phyloP scores from a whole-genome alignment of 768 basidiomycete genomes.

The Boletus subparvulus region DNA sequence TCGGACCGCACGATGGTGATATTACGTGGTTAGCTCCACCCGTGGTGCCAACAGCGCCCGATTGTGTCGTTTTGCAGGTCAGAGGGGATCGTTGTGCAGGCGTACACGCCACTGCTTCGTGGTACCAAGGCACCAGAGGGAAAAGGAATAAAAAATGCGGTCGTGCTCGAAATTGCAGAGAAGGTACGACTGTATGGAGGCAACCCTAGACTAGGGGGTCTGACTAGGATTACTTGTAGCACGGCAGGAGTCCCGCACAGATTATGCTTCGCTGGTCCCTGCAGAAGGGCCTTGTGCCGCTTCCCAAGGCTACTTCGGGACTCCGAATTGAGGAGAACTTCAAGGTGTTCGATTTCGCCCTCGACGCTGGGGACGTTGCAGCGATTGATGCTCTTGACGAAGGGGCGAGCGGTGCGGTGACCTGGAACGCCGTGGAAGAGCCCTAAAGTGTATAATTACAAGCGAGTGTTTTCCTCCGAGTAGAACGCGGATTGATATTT shows the following conservation, averaged over 20 bases:
- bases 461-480: too few species aligned
- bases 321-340: conserved; percentile 71
- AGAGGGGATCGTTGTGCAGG: conserved; percentile 61
- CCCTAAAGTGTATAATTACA: not conserved
- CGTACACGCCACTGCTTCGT: conserved; percentile 71
- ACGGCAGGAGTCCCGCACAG: conserved; percentile 37
- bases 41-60: conserved; percentile 73
- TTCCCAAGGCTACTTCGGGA: conserved; percentile 74
- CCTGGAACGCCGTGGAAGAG: conserved; percentile 77
- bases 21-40: conserved; percentile 54
- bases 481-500: not conserved
- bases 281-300: conserved; percentile 56
- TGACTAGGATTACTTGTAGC: conserved; percentile 18
- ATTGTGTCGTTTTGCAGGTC: conserved; percentile 70
- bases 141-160: conserved; percentile 46
- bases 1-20: not conserved
- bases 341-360: conserved; percentile 69
- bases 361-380: conserved; percentile 61
- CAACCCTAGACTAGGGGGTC: not conserved
- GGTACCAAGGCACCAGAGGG: conserved; percentile 30
- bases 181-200: conserved; percentile 43
- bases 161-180: conserved; percentile 49
- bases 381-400: conserved; percentile 65
- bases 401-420: conserved; percentile 67
- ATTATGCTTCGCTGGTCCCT: conserved; percentile 54